Evolutionary conservation across 2,329 filamentous ascomycete species (phyloP).

Genomic region (Cordyceps pruinosa): DNA sequence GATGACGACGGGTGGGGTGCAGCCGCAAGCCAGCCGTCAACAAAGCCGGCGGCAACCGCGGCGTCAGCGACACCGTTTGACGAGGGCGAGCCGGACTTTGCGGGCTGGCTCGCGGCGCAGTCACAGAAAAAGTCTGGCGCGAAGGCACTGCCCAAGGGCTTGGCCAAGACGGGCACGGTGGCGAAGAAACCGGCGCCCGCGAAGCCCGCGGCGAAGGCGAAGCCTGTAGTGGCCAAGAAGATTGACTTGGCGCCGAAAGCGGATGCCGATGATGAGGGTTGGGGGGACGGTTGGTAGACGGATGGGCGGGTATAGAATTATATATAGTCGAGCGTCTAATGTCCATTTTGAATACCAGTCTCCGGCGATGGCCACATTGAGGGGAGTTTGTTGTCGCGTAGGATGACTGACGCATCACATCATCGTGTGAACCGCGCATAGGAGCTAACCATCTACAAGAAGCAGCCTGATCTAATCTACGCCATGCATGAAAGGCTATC

Average conservation of each 20-base stretch:
- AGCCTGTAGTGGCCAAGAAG: conserved; percentile 52
- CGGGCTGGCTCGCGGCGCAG: conserved; percentile 87
- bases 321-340: background rate
- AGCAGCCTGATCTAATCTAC: too few species aligned
- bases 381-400: too few species aligned
- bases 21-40: conserved; percentile 29
- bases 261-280: conserved; percentile 54
- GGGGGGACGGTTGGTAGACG: conserved; percentile 58
- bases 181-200: conserved; percentile 35
- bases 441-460: too few species aligned
- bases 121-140: conserved; percentile 59
- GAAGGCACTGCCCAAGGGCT: conserved; percentile 75
- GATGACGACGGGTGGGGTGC: conserved; percentile 36
- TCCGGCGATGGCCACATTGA: background rate
- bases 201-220: conserved; percentile 34
- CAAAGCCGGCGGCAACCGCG: conserved; percentile 15
- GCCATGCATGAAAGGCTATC: too few species aligned
- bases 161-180: conserved; percentile 52
- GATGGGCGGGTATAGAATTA: background rate
- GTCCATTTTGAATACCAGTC: background rate
- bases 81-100: conserved; percentile 91
- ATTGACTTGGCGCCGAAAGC: conserved; percentile 62
- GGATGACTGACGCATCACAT: too few species aligned
- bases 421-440: too few species aligned
- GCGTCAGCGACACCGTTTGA: conserved; percentile 54